Base-by-base conservation (phyloP, 129 eudicot species). In the Centella asiatica region DNA sequence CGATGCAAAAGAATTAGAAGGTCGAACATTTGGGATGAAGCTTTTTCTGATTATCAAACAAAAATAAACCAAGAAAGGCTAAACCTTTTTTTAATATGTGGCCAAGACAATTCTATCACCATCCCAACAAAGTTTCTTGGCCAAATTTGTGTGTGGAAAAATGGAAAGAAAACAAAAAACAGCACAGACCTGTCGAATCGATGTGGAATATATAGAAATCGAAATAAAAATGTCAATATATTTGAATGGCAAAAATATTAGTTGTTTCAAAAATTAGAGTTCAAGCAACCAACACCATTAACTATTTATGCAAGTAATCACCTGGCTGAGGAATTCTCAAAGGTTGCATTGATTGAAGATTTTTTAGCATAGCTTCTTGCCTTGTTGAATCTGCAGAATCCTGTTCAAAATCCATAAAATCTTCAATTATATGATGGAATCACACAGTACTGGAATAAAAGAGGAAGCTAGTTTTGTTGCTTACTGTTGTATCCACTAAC, bases 41-140 rank as follows among this genome's bases (percentile, higher is more conserved):
- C 15, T 8, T 25, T 53, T 19, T 22, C 5, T 24, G 31, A 32
- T 29, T 14, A 27, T 1, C 8, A 15, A 45, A 24, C 5, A 17
- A 25, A 49, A 64, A 29, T n/a, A 37, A 37, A 37, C 42, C 42
- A 37, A 37, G 44, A 19, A 64, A 64, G 22, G 20, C 17, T 20
- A 33, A 28, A 72, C 64, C 72, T 26, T 68, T n/a, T 34, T 67
- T 51, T 24, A 45, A 46, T 44, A 23, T 49, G 56, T 44, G 33
- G 48, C 37, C 20, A 50, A 73, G 62, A 46, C 15, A 29, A 51
- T 13, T 67, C 57, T 62, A 62, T 49, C 68, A 45, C 40, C 62
- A 63, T 26, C 56, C 15, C n/a, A 20, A 47, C 46, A 33, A 33
- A 49, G 31, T 13, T 28, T 32, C 29, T 59, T 12, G 8, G 24